Conservation (phyloP, 1,284 basidiomycete species). For the Moesziomyces aphidis region DNA sequence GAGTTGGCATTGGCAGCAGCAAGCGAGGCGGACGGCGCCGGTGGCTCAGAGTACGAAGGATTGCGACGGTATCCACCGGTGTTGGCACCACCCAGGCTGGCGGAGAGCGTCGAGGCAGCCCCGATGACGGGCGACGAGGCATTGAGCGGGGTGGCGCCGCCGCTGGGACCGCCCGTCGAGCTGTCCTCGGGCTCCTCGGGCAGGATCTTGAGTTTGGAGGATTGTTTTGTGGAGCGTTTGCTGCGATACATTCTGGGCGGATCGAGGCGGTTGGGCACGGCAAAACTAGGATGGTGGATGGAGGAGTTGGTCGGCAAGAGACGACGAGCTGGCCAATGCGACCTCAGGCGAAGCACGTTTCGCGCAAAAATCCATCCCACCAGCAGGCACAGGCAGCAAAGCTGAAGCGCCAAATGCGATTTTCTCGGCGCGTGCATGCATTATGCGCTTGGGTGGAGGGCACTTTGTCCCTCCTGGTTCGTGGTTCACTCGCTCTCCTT, state of each 20-base stretch:
- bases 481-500: too few species aligned
- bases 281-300: not conserved
- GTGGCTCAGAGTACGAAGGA: constrained; percentile 24
- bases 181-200: constrained; percentile 84
- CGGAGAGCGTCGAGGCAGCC: not conserved
- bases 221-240: constrained; percentile 79
- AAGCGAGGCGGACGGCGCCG: constrained; percentile 7
- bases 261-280: not conserved
- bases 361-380: too few species aligned
- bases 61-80: constrained; percentile 19
- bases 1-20: constrained; percentile 10
- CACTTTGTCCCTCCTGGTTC: not conserved
- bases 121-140: constrained; percentile 30
- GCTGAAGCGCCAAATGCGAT: not conserved
- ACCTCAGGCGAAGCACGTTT: not conserved
- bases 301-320: not conserved
- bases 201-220: constrained; percentile 89
- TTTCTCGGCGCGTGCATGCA: not conserved
- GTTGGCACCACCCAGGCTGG: not conserved
- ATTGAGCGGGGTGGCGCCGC: constrained; percentile 31
- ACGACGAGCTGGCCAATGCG: constrained; percentile 13
- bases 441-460: constrained; percentile 14
- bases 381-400: too few species aligned
- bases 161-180: constrained; percentile 25
- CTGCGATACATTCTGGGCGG: constrained; percentile 39